phyloP scores from a whole-genome alignment of 176 grass and related monocot genomes.

The Hordeum marinum region DNA sequence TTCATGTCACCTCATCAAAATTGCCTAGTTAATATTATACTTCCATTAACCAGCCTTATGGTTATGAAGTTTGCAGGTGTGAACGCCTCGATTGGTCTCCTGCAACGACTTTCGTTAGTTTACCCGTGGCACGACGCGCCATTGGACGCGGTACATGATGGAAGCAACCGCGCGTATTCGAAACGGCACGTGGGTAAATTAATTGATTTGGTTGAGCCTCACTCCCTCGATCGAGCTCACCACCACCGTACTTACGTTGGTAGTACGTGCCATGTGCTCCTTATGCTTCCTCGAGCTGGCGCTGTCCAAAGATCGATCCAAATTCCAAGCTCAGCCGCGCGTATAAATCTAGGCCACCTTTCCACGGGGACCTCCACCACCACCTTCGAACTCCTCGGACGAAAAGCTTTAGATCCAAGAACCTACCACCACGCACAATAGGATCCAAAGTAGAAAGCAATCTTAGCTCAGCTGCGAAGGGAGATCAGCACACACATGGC shows the following conservation, averaged over 20 bases:
- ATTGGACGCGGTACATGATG: background rate
- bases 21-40: no score
- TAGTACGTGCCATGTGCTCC: background rate
- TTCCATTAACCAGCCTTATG: no score
- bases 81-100: background rate
- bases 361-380: background rate
- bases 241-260: no score
- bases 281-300: background rate
- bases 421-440: background rate
- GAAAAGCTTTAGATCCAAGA: background rate
- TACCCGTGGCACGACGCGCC: background rate
- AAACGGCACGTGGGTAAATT: slow-evolving; percentile 3
- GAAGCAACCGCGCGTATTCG: background rate
- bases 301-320: background rate
- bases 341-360: background rate
- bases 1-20: no score
- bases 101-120: background rate
- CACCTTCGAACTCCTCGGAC: background rate
- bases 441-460: no score
- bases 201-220: background rate
- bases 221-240: background rate
- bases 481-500: background rate
- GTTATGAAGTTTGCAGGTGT: background rate
- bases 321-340: background rate
- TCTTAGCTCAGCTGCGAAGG: no score